Evolutionary conservation across 805 yeast genomes (phyloP), one percentile per base, ranked within the genome.

Genomic region (Debaryomyces tyrocola): DNA sequence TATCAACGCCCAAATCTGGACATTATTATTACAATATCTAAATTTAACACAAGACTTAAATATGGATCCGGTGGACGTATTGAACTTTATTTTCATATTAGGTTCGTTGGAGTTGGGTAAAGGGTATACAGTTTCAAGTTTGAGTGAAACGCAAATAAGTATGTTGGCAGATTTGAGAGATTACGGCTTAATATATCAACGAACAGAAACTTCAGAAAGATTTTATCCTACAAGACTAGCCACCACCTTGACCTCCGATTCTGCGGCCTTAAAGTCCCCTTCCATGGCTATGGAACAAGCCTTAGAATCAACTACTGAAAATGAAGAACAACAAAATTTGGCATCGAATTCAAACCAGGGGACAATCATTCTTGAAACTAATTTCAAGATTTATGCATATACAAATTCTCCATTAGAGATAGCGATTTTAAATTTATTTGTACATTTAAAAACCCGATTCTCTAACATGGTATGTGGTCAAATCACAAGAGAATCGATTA

Each of bases 41-140:
- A 85, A 87, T 61, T 79, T 89, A 76, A 81, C 97, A 1, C 92
- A 88, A 58, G 83, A 83, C 21, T 74, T 89, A 43, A 82, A 87
- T 58, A 89, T 91, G 96, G 96, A 94, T 66, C 90, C 96, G 0
- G 98, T 94, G 15, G 99, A 94, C 59, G 96, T 94, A 33, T 74
- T 94, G 39, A 91, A 92, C 64, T 94, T 94, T 64, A 85, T 94
- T 10, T 94, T 94, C 69, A 85, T 92, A 82, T 72, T 94, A 37
- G 98, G 98, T 5, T 87, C 97, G 1, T 72, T 94, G 43, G 97
- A 94, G 60, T 71, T 92, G 20, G 98, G 99, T 1, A 84, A 85
- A 53, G 90, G 90, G 28, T 92, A 94, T 59, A 80, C 90, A 0
- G 77, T 85, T 2, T 69, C 80, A 2, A 82, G 84, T 40, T 66